Percentiles rank a stretch among this genome's conserved stretches.
Evolutionary conservation across 2,329 filamentous ascomycete genomes (phyloP).

Genomic region (Ophiocordyceps robertsii): DNA sequence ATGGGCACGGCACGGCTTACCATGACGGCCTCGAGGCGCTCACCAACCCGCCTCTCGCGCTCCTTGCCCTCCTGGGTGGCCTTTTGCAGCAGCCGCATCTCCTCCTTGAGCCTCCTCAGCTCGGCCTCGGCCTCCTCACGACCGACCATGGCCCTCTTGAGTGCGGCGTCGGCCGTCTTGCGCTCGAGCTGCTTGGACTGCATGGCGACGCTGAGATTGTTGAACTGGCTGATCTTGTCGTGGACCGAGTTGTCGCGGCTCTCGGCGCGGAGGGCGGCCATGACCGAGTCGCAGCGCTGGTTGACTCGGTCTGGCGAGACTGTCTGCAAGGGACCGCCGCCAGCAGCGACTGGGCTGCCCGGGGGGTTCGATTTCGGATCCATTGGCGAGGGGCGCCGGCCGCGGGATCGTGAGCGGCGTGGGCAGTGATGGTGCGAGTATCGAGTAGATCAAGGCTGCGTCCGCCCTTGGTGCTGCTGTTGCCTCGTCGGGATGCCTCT

Average conservation of each 20-base stretch:
- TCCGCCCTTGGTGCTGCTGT: too few relatives aligned
- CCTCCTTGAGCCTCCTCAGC: constrained; percentile 48
- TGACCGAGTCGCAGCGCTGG: constrained; percentile 24
- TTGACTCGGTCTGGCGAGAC: constrained; percentile 54
- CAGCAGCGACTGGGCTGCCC: constrained; percentile 6
- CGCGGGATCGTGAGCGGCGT: too few relatives aligned
- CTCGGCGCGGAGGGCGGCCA: constrained; percentile 21
- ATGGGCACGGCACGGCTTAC: constrained; percentile 32
- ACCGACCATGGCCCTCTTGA: constrained; percentile 53
- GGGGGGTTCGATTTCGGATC: not conserved
- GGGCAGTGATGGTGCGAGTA: too few relatives aligned
- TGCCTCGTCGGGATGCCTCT: too few relatives aligned
- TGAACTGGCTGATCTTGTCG: constrained; percentile 60
- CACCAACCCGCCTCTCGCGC: constrained; percentile 50
- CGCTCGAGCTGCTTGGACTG: constrained; percentile 49
- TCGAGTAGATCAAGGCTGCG: too few relatives aligned
- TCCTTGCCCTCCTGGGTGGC: constrained; percentile 53
- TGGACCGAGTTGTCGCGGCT: constrained; percentile 47
- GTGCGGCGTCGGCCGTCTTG: constrained; percentile 50
- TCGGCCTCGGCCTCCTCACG: constrained; percentile 62
- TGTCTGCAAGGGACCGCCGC: constrained; percentile 40
- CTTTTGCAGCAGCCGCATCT: constrained; percentile 38
- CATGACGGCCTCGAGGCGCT: constrained; percentile 56
- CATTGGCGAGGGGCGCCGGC: too few relatives aligned
- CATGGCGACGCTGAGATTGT: constrained; percentile 49